Evolutionary conservation across 108 stramenopile species (phyloP), one percentile per base, ranked within the genome.

Genomic region (Cylindrotheca closterium): DNA sequence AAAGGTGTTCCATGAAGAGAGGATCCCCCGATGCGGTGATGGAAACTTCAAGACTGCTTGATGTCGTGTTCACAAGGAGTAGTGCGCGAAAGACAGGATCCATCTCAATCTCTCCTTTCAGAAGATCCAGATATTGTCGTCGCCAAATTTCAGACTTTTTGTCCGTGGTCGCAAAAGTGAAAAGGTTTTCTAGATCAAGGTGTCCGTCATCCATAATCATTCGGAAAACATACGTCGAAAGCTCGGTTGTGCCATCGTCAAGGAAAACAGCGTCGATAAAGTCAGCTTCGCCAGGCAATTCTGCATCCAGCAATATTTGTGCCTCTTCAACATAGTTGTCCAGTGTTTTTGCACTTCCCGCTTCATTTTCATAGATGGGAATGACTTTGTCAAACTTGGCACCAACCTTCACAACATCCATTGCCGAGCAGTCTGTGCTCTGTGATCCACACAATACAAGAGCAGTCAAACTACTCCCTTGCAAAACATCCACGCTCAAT

Each of bases 341-440:
- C 15, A 42, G 10, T 42, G 10, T 42, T 42, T 42, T 15, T 7
- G 37, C 7, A 10, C 15, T 15, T 15, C 7, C 15, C 10, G 10
- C 37, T 15, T 42, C 37, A 15, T 42, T 42, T 42, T 42, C 47
- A 27, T 22, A 62, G 2, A 79, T 27, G 15, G 69, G 51, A 42
- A 79, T 53, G 1, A 79, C 73, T 24, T 49, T 63, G 33, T 30
- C 25, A 7, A 79, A 29, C 18, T 29, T 56, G 8, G 47, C 30
- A 53, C 54, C 10, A 15, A 48, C 24, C 45, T 58, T 51, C 8
- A 74, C 27, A 4, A 74, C 45, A 7, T 70, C 60, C 5, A 66
- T 5, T 24, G 29, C 7, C 21, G 42, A 19, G 33, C 71, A 73
- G 28, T 55, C 26, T 3, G 26, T 24, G 26, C 19, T 42, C 34